Conservation (phyloP, 2,329 filamentous ascomycete genomes). For the Albophoma yamanashiensis region DNA sequence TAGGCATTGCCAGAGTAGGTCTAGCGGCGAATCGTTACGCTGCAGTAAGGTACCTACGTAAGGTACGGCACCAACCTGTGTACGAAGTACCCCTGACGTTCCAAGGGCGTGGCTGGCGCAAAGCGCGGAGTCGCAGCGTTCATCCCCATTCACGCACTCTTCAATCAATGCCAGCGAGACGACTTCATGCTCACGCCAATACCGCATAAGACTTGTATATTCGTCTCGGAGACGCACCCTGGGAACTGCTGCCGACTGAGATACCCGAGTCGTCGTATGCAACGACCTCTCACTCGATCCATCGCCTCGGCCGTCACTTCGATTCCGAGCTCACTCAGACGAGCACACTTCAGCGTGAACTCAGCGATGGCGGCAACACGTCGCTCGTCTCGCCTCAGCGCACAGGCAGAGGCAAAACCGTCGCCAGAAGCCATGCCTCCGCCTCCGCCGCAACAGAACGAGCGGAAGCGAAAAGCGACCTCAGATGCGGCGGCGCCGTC, state of each 20-base stretch:
- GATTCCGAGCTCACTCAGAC: background rate
- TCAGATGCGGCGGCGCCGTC: conserved; percentile 9
- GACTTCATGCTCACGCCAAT: background rate
- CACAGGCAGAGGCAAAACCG: conserved; percentile 8
- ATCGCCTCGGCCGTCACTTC: background rate
- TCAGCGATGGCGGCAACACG: conserved; percentile 21
- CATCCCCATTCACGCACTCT: background rate
- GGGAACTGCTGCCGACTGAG: background rate
- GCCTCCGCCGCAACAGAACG: conserved; percentile 7
- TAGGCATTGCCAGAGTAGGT: background rate
- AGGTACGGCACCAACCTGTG: too few species aligned
- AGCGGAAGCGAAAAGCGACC: conserved; percentile 24
- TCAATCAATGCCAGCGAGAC: background rate
- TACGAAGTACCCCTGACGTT: background rate
- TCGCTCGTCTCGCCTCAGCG: conserved; percentile 30
- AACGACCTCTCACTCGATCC: background rate
- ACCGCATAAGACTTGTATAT: background rate
- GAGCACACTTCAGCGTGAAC: background rate
- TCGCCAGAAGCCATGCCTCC: conserved; percentile 9
- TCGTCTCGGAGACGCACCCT: background rate
- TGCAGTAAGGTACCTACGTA: background rate
- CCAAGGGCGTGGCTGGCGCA: background rate
- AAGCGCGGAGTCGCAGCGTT: background rate
- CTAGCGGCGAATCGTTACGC: background rate
- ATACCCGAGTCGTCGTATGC: background rate